Conservation (phyloP, 306 rosid species). For the Fragaria ananassa region DNA sequence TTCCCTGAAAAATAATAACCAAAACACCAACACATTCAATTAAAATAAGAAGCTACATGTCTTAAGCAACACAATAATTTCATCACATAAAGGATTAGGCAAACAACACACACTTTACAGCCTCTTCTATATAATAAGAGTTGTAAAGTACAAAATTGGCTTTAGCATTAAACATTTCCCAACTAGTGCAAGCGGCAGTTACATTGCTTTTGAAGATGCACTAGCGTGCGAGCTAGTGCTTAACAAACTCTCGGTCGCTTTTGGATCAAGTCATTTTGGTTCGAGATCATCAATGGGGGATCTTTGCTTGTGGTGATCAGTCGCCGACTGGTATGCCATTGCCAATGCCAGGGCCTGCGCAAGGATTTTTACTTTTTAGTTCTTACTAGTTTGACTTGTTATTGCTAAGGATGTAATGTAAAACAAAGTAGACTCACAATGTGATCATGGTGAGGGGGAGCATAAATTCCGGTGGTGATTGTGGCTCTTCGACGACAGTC, state of each 20-base stretch:
- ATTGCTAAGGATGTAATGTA: not conserved
- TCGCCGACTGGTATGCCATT: constrained; percentile 62
- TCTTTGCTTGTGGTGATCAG: constrained; percentile 61
- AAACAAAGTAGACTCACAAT: constrained; percentile 27
- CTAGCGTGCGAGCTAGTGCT: not conserved
- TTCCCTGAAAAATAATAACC: too few species aligned
- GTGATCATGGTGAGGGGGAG: constrained; percentile 58
- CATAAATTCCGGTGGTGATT: constrained; percentile 53
- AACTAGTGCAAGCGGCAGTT: not conserved
- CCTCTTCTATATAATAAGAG: not conserved
- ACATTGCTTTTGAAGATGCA: not conserved
- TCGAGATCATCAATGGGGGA: constrained; percentile 65
- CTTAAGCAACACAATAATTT: too few species aligned
- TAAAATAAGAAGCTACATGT: too few species aligned
- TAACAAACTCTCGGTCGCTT: not conserved
- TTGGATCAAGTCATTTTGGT: constrained; percentile 39
- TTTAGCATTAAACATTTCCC: not conserved
- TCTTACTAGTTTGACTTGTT: too few species aligned
- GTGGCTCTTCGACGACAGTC: constrained; percentile 42
- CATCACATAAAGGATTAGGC: not conserved
- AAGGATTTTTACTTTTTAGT: not conserved
- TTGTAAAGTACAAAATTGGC: not conserved
- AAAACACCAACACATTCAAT: too few species aligned
- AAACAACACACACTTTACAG: not conserved
- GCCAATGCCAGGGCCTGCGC: constrained; percentile 45